Percentiles rank a stretch among this genome's conserved stretches.
Evolutionary conservation across 2,329 filamentous ascomycete genomes (phyloP).

Genomic region (Sporothrix globosa): DNA sequence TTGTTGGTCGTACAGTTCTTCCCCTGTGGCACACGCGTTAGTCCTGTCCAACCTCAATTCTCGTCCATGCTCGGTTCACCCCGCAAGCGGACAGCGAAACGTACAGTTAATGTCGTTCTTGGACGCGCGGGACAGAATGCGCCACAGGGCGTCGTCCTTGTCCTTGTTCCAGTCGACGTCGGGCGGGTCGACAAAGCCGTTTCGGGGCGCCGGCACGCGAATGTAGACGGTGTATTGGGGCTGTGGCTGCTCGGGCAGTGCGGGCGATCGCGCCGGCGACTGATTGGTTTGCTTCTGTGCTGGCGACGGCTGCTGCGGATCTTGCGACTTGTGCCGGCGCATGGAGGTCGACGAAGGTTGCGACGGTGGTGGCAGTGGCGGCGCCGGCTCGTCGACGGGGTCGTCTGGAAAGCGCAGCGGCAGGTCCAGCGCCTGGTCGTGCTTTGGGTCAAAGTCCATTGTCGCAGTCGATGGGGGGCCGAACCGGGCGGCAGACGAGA

Average conservation of each 20-base stretch:
- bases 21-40: slow-evolving; percentile 53
- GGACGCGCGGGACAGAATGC: slow-evolving; percentile 78
- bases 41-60: neutral
- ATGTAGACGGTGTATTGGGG: slow-evolving; percentile 73
- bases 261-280: neutral
- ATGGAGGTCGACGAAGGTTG: neutral
- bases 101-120: slow-evolving; percentile 87
- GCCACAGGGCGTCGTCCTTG: slow-evolving; percentile 90
- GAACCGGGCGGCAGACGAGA: neutral
- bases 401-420: slow-evolving; percentile 35
- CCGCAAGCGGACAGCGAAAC: slow-evolving; percentile 35
- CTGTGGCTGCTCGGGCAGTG: slow-evolving; percentile 51
- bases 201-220: slow-evolving; percentile 83
- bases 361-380: neutral
- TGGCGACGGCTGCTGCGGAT: slow-evolving; percentile 7
- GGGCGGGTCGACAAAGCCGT: slow-evolving; percentile 87
- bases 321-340: slow-evolving; percentile 18
- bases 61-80: too few relatives aligned
- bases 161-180: slow-evolving; percentile 83
- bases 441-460: slow-evolving; percentile 34
- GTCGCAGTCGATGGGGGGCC: neutral
- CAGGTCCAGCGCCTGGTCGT: slow-evolving; percentile 35
- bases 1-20: slow-evolving; percentile 61
- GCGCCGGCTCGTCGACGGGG: slow-evolving; percentile 6
- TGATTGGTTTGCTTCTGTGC: slow-evolving; percentile 1